Evolutionary conservation across 768 basidiomycete genomes (phyloP), one percentile per base, ranked within the genome.

Genomic region (Pholiota microspora): DNA sequence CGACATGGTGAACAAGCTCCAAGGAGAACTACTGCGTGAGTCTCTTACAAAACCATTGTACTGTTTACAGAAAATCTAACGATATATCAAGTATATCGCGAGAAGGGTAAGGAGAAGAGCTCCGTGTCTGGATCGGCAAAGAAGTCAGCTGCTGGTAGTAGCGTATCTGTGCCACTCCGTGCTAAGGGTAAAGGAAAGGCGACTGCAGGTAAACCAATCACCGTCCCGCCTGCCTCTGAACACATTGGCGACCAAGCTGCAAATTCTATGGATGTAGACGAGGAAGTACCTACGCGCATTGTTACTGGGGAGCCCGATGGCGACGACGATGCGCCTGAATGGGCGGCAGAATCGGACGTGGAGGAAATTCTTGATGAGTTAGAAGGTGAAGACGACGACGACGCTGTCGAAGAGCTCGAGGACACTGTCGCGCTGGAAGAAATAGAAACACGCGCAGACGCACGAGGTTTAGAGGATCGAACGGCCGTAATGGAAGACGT

Each of bases 11-110:
- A 79, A 82, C 29, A 72, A 73, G 38, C 74, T 92, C 3, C 83
- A 87, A 56, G 70, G 63, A 0, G 90, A 93, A 64, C 78, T 93
- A 7, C 72, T 78, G 55, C 71, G 92, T 86, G 53, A 59, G 78
- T 71, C 28, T n/a, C 67, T 21, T 2, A 24, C 21, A 21, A 31
- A 38, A 9, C 29, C 27, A 56, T 31, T 15, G 9, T 25, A 8
- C n/a, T 4, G 25, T 27, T 6, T 8, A 35, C 25, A 12, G 18
- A 18, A n/a, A 16, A 53, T 24, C 27, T 21, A 34, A 25, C 15
- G 90, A 88, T 82, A 18, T 90, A 86, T 58, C 84, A 87, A 53
- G 83, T 35, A 70, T 76, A 18, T 66, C 78, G 2, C 4, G 84
- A 83, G 68, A 88, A 86, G 68, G 75, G 71, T 55, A 79, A 77